Evolutionary conservation across 179 eudicot genomes (phyloP).

Genomic region (Nepenthes alata): DNA sequence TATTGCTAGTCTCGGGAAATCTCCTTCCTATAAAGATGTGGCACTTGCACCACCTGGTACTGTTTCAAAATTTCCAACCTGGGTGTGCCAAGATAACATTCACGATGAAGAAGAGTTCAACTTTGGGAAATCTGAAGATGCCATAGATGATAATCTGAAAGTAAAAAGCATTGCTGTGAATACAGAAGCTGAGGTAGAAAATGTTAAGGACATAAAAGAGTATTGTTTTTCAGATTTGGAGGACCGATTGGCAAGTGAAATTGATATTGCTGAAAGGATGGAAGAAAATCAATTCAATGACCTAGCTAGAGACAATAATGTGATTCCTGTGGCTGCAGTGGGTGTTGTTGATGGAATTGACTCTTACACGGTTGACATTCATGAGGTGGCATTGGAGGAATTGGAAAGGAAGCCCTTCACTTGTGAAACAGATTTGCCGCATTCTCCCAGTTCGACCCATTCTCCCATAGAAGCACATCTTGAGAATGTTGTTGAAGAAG

Average conservation of each 20-base stretch:
- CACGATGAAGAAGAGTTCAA: conserved; percentile 18
- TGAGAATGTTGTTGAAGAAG: no score
- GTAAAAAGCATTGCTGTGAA: conserved; percentile 13
- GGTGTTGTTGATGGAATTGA: conserved; percentile 15
- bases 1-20: conserved; percentile 76
- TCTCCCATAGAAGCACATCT: no score
- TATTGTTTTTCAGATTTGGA: conserved; percentile 17
- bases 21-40: conserved; percentile 98
- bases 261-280: conserved; percentile 10
- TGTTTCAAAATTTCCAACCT: conserved; percentile 53
- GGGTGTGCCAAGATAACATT: conserved; percentile 24
- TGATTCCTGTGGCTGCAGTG: conserved; percentile 13
- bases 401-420: conserved; percentile 20
- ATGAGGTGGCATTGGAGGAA: conserved; percentile 33
- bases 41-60: conserved; percentile 97
- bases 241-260: conserved; percentile 19
- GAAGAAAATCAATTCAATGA: conserved; percentile 27
- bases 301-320: conserved; percentile 12
- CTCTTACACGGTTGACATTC: conserved; percentile 33
- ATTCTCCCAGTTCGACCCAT: conserved; percentile 13
- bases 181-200: conserved; percentile 20
- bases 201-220: conserved; percentile 25
- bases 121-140: conserved; percentile 22
- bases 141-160: conserved; percentile 9
- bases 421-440: conserved; percentile 18